Evolutionary conservation across 2,329 filamentous ascomycete genomes (phyloP), one percentile per base, ranked within the genome.

Genomic region (Rhynchosporium graminicola): DNA sequence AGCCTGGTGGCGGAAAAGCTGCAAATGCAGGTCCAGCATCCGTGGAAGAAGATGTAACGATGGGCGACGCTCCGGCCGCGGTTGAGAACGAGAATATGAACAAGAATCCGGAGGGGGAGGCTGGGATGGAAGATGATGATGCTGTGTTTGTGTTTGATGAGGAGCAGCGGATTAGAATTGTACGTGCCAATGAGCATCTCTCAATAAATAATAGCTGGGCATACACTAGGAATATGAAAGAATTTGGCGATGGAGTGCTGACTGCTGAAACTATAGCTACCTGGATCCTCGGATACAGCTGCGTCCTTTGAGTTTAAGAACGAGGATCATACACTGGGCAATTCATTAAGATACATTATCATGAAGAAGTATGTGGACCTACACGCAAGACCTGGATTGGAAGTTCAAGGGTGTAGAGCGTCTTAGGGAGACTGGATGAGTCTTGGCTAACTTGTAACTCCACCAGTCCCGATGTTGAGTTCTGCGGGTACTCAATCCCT

Each of bases 401-500:
- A 45, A 26, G 20, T 33, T 28, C 5, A 31, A 26, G 9, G 6
- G 20, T 20, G 7, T 28, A 33, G 36, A 33, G 13, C 3, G n/a
- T 5, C n/a, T 28, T 9, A 28, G 38, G 26, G 20, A 29, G 29
- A 40, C 46, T 1, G 10, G 20, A 28, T 46, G 47, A 58, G 38
- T 20, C 9, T n/a, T 12, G 52, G 52, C 66, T 71, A 57, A 69
- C 29, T 43, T 52, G 7, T 38, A 3, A 28, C 26, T 42, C 36
- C 29, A 28, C 59, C 68, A 98, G 94, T 76, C 94, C 95, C 36
- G 87, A 95, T 67, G 95, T 99, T 64, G 95, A 99, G 76, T 97
- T 99, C 78, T 98, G 95, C 77, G 95, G 94, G 65, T 99, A 99
- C 77, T 91, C 94, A 7, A 98, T 99, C 65, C 95, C 95, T 36